Evolutionary conservation across 2,329 filamentous ascomycete species (phyloP).

Genomic region (Hypoxylon sp.): DNA sequence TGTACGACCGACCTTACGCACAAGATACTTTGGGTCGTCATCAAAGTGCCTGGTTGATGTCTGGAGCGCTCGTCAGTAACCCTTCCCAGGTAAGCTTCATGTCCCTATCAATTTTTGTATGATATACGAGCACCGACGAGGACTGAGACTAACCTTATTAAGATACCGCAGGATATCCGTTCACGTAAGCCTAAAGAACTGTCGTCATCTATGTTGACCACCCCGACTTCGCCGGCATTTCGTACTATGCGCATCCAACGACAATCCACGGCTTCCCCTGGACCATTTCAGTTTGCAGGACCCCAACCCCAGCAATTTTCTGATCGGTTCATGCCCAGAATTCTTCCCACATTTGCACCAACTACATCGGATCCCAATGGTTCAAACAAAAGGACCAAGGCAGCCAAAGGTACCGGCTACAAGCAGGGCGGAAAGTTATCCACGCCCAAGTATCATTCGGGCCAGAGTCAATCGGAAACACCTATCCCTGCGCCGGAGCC

Average conservation of each 20-base stretch:
- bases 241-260: not conserved
- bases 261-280: not conserved
- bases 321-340: constrained; percentile 8
- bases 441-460: not conserved
- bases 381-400: not conserved
- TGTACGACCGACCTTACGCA: constrained; percentile 30
- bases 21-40: not conserved
- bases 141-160: not conserved
- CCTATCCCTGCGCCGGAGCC: constrained; percentile 43
- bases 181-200: not conserved
- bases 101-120: not conserved
- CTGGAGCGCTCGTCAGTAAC: constrained; percentile 26
- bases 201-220: not conserved
- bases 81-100: not conserved
- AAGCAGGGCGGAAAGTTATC: not conserved
- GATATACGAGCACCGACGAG: not conserved
- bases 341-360: constrained; percentile 4
- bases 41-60: constrained; percentile 33
- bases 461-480: constrained; percentile 20
- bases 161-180: not conserved
- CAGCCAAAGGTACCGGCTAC: not conserved
- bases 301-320: not conserved
- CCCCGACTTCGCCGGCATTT: not conserved
- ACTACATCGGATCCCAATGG: not conserved
- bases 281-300: not conserved